Conservation (phyloP, 257 asterid genomes). For the Vinca minor region DNA sequence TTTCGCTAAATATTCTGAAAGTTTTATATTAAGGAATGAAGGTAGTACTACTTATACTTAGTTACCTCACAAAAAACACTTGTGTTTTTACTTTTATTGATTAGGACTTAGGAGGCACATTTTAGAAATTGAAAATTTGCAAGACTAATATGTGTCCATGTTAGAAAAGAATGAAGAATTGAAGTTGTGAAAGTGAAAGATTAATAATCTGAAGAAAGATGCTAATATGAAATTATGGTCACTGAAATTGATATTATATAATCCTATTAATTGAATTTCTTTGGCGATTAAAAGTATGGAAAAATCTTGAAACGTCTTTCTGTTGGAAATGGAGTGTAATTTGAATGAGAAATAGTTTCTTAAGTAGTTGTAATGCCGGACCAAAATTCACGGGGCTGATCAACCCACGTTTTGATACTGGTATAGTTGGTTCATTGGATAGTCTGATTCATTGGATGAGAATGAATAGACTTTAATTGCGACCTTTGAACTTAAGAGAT, state of each 20-base stretch:
- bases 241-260: neutral
- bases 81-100: neutral
- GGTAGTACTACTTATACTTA: too few species aligned
- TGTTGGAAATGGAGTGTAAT: too few species aligned
- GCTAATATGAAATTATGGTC: neutral
- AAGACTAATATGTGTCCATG: neutral
- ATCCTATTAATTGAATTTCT: neutral
- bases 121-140: neutral
- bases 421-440: too few species aligned
- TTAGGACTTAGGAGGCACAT: neutral
- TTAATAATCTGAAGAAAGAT: neutral
- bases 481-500: too few species aligned
- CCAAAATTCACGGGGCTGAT: too few species aligned
- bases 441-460: too few species aligned
- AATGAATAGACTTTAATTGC: too few species aligned
- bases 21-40: too few species aligned
- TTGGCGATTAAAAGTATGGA: neutral
- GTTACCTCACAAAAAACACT: neutral
- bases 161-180: neutral
- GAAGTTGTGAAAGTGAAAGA: neutral
- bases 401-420: too few species aligned
- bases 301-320: neutral
- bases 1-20: too few species aligned
- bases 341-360: too few species aligned
- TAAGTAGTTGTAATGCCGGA: too few species aligned